Conservation (phyloP, 129 eudicot genomes). For the Artemisia tridentata region DNA sequence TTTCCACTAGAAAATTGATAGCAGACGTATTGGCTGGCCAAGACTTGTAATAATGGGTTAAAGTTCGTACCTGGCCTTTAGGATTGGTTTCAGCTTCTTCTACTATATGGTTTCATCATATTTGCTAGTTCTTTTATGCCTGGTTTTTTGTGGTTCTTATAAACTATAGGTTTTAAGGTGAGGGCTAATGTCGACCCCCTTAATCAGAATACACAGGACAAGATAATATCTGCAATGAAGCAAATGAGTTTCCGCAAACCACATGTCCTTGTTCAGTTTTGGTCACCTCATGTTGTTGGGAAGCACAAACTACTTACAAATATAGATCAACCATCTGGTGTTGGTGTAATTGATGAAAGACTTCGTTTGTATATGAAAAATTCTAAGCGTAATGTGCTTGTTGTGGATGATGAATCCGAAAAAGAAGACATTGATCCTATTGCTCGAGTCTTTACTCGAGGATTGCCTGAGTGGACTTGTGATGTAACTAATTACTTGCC, state of each 20-base stretch:
- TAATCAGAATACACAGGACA: neutral
- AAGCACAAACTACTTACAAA: neutral
- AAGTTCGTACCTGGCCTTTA: neutral
- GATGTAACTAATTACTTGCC: neutral
- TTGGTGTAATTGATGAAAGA: neutral
- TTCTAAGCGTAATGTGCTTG: neutral
- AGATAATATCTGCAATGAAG: neutral
- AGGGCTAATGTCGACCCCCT: neutral
- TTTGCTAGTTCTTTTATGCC: too few species aligned
- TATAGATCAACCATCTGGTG: constrained; percentile 1
- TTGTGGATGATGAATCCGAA: neutral
- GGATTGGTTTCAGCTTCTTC: too few species aligned
- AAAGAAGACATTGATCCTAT: neutral
- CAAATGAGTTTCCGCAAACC: neutral
- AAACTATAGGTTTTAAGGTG: constrained; percentile 1
- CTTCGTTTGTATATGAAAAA: neutral
- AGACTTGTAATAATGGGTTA: too few species aligned
- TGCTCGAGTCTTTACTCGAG: constrained; percentile 12
- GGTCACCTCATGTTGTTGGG: neutral
- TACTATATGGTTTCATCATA: too few species aligned
- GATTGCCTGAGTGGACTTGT: constrained; percentile 15
- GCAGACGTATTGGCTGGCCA: too few species aligned
- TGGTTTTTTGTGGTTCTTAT: neutral
- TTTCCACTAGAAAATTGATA: too few species aligned
- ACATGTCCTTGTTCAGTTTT: constrained; percentile 12